Evolutionary conservation across 148 eudicot species (phyloP), one percentile per base, ranked within the genome.

Genomic region (Chenopodium album): DNA sequence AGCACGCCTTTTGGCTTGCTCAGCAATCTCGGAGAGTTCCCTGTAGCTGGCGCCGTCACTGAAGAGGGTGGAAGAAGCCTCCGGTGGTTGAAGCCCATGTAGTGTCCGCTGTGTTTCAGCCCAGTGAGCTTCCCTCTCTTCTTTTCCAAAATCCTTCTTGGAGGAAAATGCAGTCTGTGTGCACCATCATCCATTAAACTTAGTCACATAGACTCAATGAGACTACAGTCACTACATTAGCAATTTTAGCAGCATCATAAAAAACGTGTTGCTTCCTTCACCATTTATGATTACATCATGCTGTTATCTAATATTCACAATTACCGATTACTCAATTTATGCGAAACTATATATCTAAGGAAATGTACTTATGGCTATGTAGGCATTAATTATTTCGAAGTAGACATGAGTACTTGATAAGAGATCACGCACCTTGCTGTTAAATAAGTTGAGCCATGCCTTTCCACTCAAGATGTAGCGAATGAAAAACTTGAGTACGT

Each of bases 41-140:
- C 97, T 72, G 85, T 92, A 94, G 85, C 85, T 92, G 84, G 81
- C 90, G 83, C 89, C 87, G 71, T 94, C 98, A 14, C 83, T 79
- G 86, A 92, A 94, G 72, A 92, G 70, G 60, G 79, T 70, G 56
- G 85, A 79, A n/a, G 92, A 83, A 34, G 87, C 44, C 75, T 91
- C 94, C 5, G 93, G 91, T 75, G 97, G 85, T 79, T 92, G 97
- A 67, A 94, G 97, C 23, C 98, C 98, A 73, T 94, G 98, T 60
- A 94, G 76, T n/a, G 98, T 94, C 78, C 97, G 89, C 65, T 94
- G 97, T 65, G 97, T 93, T 77, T 50, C 92, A 46, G 95, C 98
- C 98, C 98, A 94, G 67, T 91, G 95, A 46, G 98, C 98, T 83
- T 94, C 97, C 76, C 98, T 91, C 88, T 91, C 98, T 85, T 89